A percentile compares a stretch with the other conserved stretches of the same genome.
phyloP scores from a whole-genome alignment of 768 basidiomycete species.

The Mycena kentingensis region DNA sequence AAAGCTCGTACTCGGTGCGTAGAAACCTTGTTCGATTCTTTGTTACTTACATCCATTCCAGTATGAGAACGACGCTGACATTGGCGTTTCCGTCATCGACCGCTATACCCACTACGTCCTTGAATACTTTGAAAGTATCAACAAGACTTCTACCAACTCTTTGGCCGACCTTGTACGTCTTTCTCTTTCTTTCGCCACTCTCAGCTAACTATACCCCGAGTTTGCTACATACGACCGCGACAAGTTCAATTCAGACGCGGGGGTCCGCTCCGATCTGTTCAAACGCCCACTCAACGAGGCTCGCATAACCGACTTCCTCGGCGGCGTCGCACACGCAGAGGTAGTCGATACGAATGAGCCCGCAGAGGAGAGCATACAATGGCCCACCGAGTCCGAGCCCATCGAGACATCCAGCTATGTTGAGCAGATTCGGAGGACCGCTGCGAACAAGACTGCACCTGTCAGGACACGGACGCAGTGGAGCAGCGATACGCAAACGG shows the following conservation, averaged over 20 bases:
- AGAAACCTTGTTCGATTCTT: not conserved
- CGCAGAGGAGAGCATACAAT: no score
- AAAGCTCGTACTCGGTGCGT: constrained; percentile 92
- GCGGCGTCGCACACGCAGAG: constrained; percentile 85
- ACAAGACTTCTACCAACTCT: constrained; percentile 82
- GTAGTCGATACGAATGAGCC: no score
- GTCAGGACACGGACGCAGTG: no score
- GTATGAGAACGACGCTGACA: constrained; percentile 92
- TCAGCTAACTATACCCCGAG: constrained; percentile 39
- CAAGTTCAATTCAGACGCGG: constrained; percentile 81
- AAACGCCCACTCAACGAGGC: constrained; percentile 59
- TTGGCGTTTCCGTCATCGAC: constrained; percentile 96
- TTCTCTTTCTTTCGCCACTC: not conserved
- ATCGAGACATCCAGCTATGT: no score
- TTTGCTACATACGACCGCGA: constrained; percentile 77
- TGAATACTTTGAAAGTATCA: constrained; percentile 87
- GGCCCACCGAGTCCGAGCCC: no score
- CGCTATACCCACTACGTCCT: constrained; percentile 91
- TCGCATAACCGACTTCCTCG: constrained; percentile 83
- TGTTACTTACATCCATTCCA: constrained; percentile 32
- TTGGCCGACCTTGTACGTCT: constrained; percentile 56
- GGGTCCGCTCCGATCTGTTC: constrained; percentile 88
- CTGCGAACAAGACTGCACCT: no score
- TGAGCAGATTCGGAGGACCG: no score
- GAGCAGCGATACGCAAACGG: no score